A percentile compares a stretch with the other conserved stretches of the same genome.
phyloP scores from a whole-genome alignment of 1,284 basidiomycete genomes.

The Rhodotorula glutinis region DNA sequence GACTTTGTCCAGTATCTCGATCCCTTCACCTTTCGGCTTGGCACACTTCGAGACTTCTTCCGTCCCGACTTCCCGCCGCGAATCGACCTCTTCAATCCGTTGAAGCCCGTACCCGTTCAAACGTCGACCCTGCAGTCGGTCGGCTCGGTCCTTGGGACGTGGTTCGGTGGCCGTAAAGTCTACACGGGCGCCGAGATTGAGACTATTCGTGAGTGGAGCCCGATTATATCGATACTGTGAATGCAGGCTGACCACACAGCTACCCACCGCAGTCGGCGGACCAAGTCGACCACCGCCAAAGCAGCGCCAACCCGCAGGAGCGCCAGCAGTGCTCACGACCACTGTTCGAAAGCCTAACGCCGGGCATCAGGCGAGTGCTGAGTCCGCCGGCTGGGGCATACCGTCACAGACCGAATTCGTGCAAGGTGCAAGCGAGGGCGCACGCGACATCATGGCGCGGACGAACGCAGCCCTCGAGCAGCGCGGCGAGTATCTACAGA shows the following conservation, averaged over 20 bases:
- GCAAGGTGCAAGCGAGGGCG: slow-evolving; percentile 19
- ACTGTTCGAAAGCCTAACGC: not conserved
- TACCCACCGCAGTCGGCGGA: slow-evolving; percentile 27
- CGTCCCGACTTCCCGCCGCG: slow-evolving; percentile 31
- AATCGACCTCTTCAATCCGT: slow-evolving; percentile 13
- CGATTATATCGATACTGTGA: too few relatives aligned
- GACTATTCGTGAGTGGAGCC: slow-evolving; percentile 17
- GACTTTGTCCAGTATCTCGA: slow-evolving; percentile 37
- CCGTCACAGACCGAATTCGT: slow-evolving; percentile 19
- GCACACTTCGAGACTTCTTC: slow-evolving; percentile 30
- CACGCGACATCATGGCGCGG: slow-evolving; percentile 21
- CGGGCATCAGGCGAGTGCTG: not conserved
- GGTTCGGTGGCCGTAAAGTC: slow-evolving; percentile 34
- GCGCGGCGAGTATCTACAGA: slow-evolving; percentile 29
- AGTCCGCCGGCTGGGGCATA: not conserved
- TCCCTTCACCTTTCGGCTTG: slow-evolving; percentile 32
- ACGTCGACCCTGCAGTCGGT: slow-evolving; percentile 13
- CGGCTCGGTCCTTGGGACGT: slow-evolving; percentile 18
- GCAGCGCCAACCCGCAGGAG: slow-evolving; percentile 8
- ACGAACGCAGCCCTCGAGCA: slow-evolving; percentile 35
- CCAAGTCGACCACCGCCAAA: slow-evolving; percentile 34
- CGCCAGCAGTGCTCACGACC: slow-evolving; percentile 1
- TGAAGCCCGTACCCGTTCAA: slow-evolving; percentile 27
- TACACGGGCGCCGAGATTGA: slow-evolving; percentile 35
- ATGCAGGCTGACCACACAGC: too few relatives aligned